Base-by-base conservation (phyloP, 139 green algal genomes). In the Coccomyxa sp. region DNA sequence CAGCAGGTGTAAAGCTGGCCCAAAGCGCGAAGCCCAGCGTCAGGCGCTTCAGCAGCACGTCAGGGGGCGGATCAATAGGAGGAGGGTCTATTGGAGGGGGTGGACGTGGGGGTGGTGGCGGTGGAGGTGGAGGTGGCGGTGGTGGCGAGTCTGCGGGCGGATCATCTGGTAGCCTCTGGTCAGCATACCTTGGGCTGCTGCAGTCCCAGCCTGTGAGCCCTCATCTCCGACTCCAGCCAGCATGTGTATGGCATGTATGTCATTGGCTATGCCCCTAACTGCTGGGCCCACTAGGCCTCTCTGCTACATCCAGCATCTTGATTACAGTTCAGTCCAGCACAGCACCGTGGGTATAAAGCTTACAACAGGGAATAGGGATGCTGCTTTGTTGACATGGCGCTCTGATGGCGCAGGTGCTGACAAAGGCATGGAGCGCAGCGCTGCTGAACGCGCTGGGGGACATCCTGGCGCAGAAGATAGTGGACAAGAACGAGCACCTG, bases 401-500 rank as follows among this genome's bases (percentile, higher is more conserved):
- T n/a, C 55, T 8, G 35, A 29, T 27, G 27, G 31, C 40, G 36
- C 84, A 86, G 83, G 39, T 96, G 69, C 41, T 88, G 6, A 97
- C 94, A 72, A 97, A 97, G 79, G 78, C 87, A 7, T 44, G 92
- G 31, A 97, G 94, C 0, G 91, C 91, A 8, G 95, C 83, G 0
- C 12, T 95, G n/a, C 83, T 98, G 9, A 97, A 97, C 71, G 89
- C 81, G 16, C 27, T 95, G 29, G 95, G 95, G 3, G 95, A 98
- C 82, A 33, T 93, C 9, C 82, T 97, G 33, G 89, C 88, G 38
- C 94, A 98, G 79, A n/a, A 87, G 16, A 69, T 87, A 14, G 81
- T 98, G 14, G 91, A 97, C 76, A 82, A 88, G 34, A 77, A 83
- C 34, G 54, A 72, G 0, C 54, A 68, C 27, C 78, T 94, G 55